Evolutionary conservation across 2,329 filamentous ascomycete species (phyloP).

Genomic region (Rachicladosporium sp.): DNA sequence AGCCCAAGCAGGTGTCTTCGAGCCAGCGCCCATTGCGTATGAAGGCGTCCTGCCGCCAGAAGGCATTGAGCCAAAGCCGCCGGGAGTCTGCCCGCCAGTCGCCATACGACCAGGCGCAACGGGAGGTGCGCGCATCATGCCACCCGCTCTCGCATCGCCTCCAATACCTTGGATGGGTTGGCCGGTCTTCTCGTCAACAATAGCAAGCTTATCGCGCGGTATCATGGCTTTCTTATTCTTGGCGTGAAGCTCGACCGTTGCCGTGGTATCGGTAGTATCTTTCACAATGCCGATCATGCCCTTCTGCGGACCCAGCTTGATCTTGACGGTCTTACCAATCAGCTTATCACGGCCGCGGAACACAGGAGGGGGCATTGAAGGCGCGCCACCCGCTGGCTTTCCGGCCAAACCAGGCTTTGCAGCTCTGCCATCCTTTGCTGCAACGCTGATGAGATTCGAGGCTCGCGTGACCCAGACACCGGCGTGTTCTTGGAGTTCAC

Average conservation of each 20-base stretch:
- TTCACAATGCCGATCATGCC: slow-evolving; percentile 91
- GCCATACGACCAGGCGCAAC: slow-evolving; percentile 37
- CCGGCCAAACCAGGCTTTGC: slow-evolving; percentile 50
- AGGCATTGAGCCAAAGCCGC: slow-evolving; percentile 44
- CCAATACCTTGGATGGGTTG: slow-evolving; percentile 41
- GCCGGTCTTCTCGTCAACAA: slow-evolving; percentile 71
- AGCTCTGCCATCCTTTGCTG: slow-evolving; percentile 82
- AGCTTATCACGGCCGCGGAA: slow-evolving; percentile 66
- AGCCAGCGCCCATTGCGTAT: slow-evolving; percentile 26
- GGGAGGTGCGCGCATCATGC: slow-evolving; percentile 38
- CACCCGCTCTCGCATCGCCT: slow-evolving; percentile 9
- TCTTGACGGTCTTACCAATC: slow-evolving; percentile 82
- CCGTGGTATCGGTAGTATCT: slow-evolving; percentile 75
- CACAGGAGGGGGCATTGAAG: slow-evolving; percentile 56
- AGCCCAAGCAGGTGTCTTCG: slow-evolving; percentile 56
- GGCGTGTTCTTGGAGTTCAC: slow-evolving; percentile 72
- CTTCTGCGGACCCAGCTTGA: slow-evolving; percentile 81
- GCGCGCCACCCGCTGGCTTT: slow-evolving; percentile 40
- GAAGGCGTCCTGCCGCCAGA: slow-evolving; percentile 40
- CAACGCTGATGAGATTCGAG: slow-evolving; percentile 75
- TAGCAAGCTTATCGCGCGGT: slow-evolving; percentile 65
- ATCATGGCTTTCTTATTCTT: slow-evolving; percentile 87
- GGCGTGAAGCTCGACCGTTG: slow-evolving; percentile 84
- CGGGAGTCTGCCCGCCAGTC: slow-evolving; percentile 3
- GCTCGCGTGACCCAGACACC: slow-evolving; percentile 81